These are phyloP conservation scores for Clonostachys chloroleuca DNA, from an alignment of 2,329 filamentous ascomycete genomes.

Conservation along the genomic window DNA sequence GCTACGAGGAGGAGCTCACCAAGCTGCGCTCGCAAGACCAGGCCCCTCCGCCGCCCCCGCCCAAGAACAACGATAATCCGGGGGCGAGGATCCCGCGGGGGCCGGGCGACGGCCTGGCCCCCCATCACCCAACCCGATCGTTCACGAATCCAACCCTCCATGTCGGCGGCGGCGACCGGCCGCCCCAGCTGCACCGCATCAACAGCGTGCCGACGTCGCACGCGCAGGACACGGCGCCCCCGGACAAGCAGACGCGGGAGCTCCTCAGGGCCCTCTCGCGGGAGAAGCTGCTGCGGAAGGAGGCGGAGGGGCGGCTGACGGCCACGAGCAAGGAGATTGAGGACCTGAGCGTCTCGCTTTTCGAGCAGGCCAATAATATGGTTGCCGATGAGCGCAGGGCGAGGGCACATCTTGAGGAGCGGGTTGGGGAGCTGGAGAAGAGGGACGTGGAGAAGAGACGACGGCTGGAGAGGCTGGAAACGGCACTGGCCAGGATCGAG, in stretches of 20 bases:
- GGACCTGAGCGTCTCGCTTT: conserved; percentile 70
- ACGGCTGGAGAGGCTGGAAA: conserved; percentile 66
- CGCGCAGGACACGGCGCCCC: conserved; percentile 11
- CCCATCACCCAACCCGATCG: conserved; percentile 29
- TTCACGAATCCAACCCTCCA: conserved; percentile 26
- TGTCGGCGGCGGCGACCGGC: conserved; percentile 1
- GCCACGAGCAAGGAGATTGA: conserved; percentile 71
- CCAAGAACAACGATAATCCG: neutral
- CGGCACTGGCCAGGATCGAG: conserved; percentile 67
- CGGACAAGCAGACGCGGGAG: conserved; percentile 23
- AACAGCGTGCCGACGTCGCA: conserved; percentile 9
- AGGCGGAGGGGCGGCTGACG: conserved; percentile 64
- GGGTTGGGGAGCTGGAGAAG: conserved; percentile 63
- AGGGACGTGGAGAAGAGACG: conserved; percentile 66
- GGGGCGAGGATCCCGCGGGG: neutral
- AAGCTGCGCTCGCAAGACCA: conserved; percentile 41
- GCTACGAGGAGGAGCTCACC: conserved; percentile 76
- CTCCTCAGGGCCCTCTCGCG: conserved; percentile 60
- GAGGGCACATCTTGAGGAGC: conserved; percentile 65
- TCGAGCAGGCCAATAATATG: conserved; percentile 86
- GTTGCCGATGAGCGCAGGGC: conserved; percentile 72
- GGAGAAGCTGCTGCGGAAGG: conserved; percentile 62
- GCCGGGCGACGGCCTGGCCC: neutral
- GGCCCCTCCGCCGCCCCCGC: neutral
- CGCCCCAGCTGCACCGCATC: conserved; percentile 4